A percentile compares a stretch with the other conserved stretches of the same genome.
These are phyloP conservation scores for Nannochloropsis gaditana DNA, from an alignment of 108 stramenopile species.

Conservation along the genomic window DNA sequence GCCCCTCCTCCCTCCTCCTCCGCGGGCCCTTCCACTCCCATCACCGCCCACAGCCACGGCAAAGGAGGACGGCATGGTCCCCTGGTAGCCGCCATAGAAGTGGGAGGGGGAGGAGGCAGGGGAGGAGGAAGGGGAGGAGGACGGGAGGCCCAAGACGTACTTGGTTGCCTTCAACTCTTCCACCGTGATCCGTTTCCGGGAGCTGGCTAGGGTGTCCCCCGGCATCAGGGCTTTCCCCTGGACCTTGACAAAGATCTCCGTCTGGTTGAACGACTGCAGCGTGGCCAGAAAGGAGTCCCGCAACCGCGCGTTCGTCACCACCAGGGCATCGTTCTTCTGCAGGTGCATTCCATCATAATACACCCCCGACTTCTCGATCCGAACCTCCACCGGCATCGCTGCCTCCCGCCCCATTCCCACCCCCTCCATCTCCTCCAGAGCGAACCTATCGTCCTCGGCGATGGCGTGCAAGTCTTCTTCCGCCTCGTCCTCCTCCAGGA, in stretches of 20 bases:
- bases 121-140: neutral
- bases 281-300: neutral
- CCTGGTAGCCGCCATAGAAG: neutral
- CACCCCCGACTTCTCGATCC: neutral
- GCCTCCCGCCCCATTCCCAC: neutral
- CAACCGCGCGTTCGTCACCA: neutral
- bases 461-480: neutral
- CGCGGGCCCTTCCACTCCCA: neutral
- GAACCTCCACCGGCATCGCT: neutral
- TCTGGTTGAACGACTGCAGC: neutral
- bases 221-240: neutral
- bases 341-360: neutral
- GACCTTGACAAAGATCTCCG: neutral
- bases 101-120: too few species aligned
- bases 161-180: neutral
- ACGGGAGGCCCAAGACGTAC: neutral
- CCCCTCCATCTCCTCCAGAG: neutral
- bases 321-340: neutral
- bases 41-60: neutral
- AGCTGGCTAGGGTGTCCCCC: neutral
- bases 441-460: neutral
- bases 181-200: neutral
- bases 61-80: neutral
- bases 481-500: neutral
- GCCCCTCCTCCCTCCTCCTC: neutral